Percentiles rank a stretch among this genome's conserved stretches.
Evolutionary conservation across 2,329 filamentous ascomycete genomes (phyloP).

Genomic region (Venturia asperata): DNA sequence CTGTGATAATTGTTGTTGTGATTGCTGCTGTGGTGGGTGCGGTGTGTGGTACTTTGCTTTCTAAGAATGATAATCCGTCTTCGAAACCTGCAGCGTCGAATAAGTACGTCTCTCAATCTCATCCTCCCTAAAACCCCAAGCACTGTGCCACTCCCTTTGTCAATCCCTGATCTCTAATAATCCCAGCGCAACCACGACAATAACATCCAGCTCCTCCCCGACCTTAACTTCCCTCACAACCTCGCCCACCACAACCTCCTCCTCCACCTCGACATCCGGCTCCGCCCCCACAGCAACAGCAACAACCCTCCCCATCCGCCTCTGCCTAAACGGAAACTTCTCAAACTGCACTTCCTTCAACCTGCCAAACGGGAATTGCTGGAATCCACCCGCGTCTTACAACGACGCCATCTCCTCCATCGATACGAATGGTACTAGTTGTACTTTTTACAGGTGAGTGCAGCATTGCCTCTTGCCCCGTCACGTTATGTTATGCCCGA

Average conservation of each 20-base stretch:
- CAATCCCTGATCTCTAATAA: too few relatives aligned
- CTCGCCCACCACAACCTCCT: too few relatives aligned
- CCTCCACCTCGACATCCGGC: neutral
- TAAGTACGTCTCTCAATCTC: too few relatives aligned
- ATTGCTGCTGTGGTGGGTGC: neutral
- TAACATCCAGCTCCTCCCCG: too few relatives aligned
- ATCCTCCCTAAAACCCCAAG: too few relatives aligned
- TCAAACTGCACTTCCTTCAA: neutral
- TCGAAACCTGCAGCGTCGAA: too few relatives aligned
- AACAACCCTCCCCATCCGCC: neutral
- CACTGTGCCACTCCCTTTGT: too few relatives aligned
- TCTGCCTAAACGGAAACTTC: neutral
- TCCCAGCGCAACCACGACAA: neutral
- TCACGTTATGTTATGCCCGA: too few relatives aligned
- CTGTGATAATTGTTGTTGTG: neutral
- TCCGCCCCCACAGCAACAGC: neutral
- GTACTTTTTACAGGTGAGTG: neutral
- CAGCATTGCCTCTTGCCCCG: too few relatives aligned
- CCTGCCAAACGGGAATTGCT: neutral
- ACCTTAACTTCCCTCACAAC: neutral
- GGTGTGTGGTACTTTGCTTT: neutral
- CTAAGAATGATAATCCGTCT: neutral
- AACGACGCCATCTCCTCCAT: neutral
- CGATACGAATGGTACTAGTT: neutral
- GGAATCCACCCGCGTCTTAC: neutral